A percentile compares a stretch with the other conserved stretches of the same genome.
Evolutionary conservation across 2,329 filamentous ascomycete genomes (phyloP).

Genomic region (Diaporthe humulicola): DNA sequence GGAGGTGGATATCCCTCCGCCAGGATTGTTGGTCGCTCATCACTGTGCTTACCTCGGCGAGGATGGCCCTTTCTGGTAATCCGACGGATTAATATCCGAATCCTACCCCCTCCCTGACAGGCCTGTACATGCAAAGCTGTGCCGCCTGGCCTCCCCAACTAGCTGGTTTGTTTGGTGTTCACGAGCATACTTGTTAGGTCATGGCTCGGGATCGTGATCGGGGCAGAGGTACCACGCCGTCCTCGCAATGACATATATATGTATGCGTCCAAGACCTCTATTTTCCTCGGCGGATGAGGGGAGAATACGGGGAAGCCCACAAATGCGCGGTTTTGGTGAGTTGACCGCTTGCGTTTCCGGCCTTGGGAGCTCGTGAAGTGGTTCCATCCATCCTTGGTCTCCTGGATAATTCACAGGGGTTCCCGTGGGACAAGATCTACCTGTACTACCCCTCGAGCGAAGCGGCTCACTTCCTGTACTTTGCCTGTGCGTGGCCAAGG

Average conservation of each 20-base stretch:
- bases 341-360: conserved; percentile 3
- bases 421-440: not conserved
- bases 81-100: conserved; percentile 26
- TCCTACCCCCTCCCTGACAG: conserved; percentile 4
- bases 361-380: conserved; percentile 1
- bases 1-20: conserved; percentile 1
- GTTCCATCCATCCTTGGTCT: conserved; percentile 18
- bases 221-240: not conserved
- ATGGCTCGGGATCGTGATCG: not conserved
- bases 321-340: not conserved
- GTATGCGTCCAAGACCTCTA: conserved; percentile 10
- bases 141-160: not conserved
- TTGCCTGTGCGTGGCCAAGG: not conserved
- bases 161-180: not conserved
- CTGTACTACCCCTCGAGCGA: not conserved
- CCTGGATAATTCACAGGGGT: not conserved
- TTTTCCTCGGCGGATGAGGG: not conserved
- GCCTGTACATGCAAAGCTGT: not conserved
- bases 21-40: not conserved
- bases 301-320: not conserved
- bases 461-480: not conserved
- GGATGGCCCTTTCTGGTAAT: conserved; percentile 12
- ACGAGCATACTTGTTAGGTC: not conserved
- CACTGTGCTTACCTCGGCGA: conserved; percentile 1
- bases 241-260: conserved; percentile 4